Base-by-base conservation (phyloP, 805 yeast genomes). In the Torulaspora gathmanii region DNA sequence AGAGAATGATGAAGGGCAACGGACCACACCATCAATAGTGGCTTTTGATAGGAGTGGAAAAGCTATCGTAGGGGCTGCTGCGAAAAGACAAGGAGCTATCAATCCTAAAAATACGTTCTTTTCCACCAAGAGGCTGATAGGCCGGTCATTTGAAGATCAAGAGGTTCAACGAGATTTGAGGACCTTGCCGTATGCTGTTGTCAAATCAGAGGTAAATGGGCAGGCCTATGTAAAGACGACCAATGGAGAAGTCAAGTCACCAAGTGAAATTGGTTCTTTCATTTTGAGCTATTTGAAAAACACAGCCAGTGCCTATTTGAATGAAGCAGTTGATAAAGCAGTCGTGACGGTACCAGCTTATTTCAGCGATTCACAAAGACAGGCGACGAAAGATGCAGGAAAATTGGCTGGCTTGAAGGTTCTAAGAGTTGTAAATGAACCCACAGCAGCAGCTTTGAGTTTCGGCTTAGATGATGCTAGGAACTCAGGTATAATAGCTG, bases 281-380 rank as follows among this genome's bases (percentile, higher is more conserved):
- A 74, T 83, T 29, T 69, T 83, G 51, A 70, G 74, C 50, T 79
- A 81, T 62, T 79, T 83, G 85, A 82, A 75, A 64, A 73, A 70
- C 50, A 72, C 79, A 34, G 89, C 91, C 15, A 82, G 80, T 61
- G 64, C 73, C 13, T 79, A 79, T 58, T 59, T 82, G 31, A 73
- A 74, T 52, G 67, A 69, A 49, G 60, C 71, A 17, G 74, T 83
- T 15, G 75, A 75, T 48, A 82, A 81, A 55, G 93, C 93, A 3
- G 93, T 86, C 27, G 82, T 85, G 39, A 85, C 95, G 0, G 93
- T 85, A 4, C 93, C 93, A 13, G 91, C 91, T 6, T 85, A 85
- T 62, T 85, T 85, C 70, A 83, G 84, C 65, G 91, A 84, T 64
- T 73, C 85, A 15, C 93, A 84, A 64, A 74, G 93, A 64, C 89